Conservation (phyloP, 139 green algal genomes). For the Spirogloea muscicola region DNA sequence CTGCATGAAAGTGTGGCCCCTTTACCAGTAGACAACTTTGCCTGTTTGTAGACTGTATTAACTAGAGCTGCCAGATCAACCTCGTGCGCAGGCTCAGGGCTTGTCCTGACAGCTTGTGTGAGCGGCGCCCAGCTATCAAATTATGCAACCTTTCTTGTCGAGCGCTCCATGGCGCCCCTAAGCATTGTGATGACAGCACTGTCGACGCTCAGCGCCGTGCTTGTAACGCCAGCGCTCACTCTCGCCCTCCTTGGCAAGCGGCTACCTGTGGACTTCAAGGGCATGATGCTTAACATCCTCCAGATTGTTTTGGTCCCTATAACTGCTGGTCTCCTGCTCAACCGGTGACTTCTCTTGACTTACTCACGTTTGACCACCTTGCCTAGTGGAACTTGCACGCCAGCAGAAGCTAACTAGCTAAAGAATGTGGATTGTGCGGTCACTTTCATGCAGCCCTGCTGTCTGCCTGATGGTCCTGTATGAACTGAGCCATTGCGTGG, state of each 20-base stretch:
- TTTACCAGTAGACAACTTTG: too few relatives aligned
- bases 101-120: slow-evolving; percentile 48
- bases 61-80: too few relatives aligned
- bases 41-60: too few relatives aligned
- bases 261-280: slow-evolving; percentile 38
- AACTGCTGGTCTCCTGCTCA: slow-evolving; percentile 6
- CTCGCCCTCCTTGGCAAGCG: slow-evolving; percentile 41
- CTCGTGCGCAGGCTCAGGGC: slow-evolving; percentile 31
- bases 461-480: neutral
- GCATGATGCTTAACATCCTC: slow-evolving; percentile 36
- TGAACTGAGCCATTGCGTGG: too few relatives aligned
- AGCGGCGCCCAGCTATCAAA: slow-evolving; percentile 52
- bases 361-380: neutral
- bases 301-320: slow-evolving; percentile 51
- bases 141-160: slow-evolving; percentile 48
- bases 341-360: neutral
- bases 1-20: too few relatives aligned
- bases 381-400: neutral
- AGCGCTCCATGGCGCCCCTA: slow-evolving; percentile 38
- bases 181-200: slow-evolving; percentile 49
- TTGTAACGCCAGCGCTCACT: slow-evolving; percentile 40
- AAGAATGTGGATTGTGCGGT: neutral
- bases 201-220: slow-evolving; percentile 34
- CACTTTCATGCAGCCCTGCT: neutral
- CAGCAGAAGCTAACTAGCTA: neutral